Base-by-base conservation (phyloP, 768 basidiomycete genomes). In the Xerocomellus amylosporus region DNA sequence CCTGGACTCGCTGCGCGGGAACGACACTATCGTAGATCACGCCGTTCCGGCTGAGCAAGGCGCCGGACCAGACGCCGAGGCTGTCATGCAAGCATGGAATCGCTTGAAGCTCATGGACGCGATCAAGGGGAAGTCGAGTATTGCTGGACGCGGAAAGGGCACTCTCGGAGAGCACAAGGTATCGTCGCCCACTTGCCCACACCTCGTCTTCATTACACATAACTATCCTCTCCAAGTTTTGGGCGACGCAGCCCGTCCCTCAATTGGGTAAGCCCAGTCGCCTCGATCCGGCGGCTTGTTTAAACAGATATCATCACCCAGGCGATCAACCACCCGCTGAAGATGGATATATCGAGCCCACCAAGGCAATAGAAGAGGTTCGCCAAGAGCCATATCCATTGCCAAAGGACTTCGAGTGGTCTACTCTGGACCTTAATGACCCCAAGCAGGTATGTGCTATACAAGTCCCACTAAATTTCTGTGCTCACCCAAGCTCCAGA, bases 181-280 rank as follows among this genome's bases (percentile, higher is more conserved):
- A 60, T 50, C 77, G 68, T 38, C 26, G 20, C 9, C 34, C 14
- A 31, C 28, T 61, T 45, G n/a, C 10, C 42, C 17, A 19, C n/a
- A 37, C 38, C 26, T 30, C 15, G 15, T 46, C 37, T 47, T 61
- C 36, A 49, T 46, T 22, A 43, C 56, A 31, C 54, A 48, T 60
- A 52, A 51, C 58, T 24, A 24, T 24, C 24, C 9, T 52, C 31
- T 49, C 13, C 22, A 63, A 93, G 94, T 99, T 99, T 74, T 98
- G 97, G 97, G 84, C 78, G 33, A 98, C 96, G 7, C 97, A 99
- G 71, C 97, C 97, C 4, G 97, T 99, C 8, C 90, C 93, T n/a
- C 92, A 94, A 65, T 72, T 84, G 51, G 89, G 90, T 85, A 64
- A 62, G 70, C 24, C 31, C 43, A 17, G 41, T 51, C 13, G 14